These are phyloP conservation scores for Melaleuca alternifolia DNA, from an alignment of 345 rosid genomes.

Conservation along the genomic window DNA sequence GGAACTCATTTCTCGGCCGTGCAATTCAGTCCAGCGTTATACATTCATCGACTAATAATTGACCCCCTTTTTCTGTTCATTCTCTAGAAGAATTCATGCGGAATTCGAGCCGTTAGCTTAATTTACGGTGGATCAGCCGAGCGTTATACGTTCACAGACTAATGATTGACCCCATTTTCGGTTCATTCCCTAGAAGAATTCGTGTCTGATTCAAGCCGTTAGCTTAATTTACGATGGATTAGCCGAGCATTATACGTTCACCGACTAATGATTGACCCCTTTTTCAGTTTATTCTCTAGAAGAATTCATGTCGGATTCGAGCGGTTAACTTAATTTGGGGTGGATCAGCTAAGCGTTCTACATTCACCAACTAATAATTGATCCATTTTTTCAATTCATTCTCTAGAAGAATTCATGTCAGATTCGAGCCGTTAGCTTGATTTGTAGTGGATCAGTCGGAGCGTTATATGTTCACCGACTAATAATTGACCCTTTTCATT, in stretches of 20 bases:
- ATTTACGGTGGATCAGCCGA: not conserved
- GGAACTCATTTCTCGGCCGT: not conserved
- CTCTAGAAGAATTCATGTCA: not conserved
- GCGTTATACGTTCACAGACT: too few relatives aligned
- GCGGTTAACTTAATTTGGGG: too few relatives aligned
- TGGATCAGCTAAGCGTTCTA: not conserved
- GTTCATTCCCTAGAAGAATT: too few relatives aligned
- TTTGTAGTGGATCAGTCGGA: too few relatives aligned
- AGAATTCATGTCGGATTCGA: fast-evolving
- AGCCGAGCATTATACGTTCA: fast-evolving
- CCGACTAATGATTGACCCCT: fast-evolving
- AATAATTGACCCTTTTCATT: too few relatives aligned
- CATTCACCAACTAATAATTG: fast-evolving
- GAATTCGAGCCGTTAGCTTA: fast-evolving
- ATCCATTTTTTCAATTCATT: not conserved
- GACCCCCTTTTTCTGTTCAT: not conserved
- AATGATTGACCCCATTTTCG: too few relatives aligned
- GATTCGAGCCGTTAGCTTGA: fast-evolving
- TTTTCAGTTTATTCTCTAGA: not conserved
- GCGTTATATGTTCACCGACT: too few relatives aligned
- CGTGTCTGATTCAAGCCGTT: too few relatives aligned
- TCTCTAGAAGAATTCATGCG: not conserved
- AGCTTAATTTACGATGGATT: too few relatives aligned
- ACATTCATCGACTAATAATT: fast-evolving
- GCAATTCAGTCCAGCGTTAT: not conserved